Evolutionary conservation across 2,329 filamentous ascomycete species (phyloP), one percentile per base, ranked within the genome.

Genomic region (Diaporthe citrichinensis): DNA sequence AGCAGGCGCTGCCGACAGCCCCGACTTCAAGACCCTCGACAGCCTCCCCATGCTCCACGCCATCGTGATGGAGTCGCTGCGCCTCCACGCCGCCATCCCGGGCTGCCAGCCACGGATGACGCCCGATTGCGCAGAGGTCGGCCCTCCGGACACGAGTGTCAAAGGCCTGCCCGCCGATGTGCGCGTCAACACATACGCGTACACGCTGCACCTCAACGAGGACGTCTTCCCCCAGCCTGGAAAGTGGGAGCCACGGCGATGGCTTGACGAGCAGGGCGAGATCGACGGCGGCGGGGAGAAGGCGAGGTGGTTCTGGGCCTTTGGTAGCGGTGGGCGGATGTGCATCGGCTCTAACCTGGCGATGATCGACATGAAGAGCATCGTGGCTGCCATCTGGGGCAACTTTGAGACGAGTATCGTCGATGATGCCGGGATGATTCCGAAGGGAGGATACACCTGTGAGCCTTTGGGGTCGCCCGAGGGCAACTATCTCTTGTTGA

Each of bases 301-400:
- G 78, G 74, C 85, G 79, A 86, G 88, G 3, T 89, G 90, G 23
- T 94, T 92, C 78, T 91, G 92, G 86, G 92, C 92, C 0, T 94
- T 94, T 81, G 91, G 92, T 1, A 92, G 90, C 25, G 93, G 93
- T 0, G 91, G 92, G 0, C 86, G 92, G 34, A 92, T 93, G 83
- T 95, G 93, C 78, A 85, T 95, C 7, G 93, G 93, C 0, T 90
- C 91, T 8, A 92, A 94, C 78, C 90, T 94, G 77, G 93, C 93
- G 6, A 85, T 89, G 81, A 41, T 41, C 1, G 65, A 69, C 4
- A 69, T 69, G 34, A 69, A 69, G 34, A 55, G 65, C 10, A 55
- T 69, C n/a, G 65, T 69, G 9, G 65, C 65, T 39, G 65, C 65
- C 9, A 55, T 69, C n/a, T 55, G 65, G 65, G 65, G 31, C 3